A percentile compares a stretch with the other conserved stretches of the same genome.
These are phyloP conservation scores for Cyphellophora attinorum DNA, from an alignment of 2,329 filamentous ascomycete species.

Conservation along the genomic window DNA sequence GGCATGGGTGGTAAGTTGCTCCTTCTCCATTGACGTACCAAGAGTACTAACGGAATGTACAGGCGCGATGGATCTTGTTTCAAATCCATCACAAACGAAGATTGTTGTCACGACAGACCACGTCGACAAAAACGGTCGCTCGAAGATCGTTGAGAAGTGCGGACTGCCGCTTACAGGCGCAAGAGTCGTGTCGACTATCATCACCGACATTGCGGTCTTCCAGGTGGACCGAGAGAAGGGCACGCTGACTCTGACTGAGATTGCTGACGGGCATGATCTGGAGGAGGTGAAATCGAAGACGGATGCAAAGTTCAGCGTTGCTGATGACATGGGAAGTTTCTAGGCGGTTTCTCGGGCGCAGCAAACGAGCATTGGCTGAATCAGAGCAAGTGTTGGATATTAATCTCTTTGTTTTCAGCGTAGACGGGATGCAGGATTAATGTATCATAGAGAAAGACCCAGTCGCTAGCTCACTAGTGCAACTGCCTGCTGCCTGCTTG, in stretches of 20 bases:
- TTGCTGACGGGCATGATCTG: slow-evolving; percentile 58
- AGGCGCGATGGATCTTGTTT: slow-evolving; percentile 62
- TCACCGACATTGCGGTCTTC: slow-evolving; percentile 65
- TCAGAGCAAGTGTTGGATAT: too few species aligned
- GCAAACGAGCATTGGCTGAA: too few species aligned
- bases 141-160: slow-evolving; percentile 58
- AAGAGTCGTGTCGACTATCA: slow-evolving; percentile 60
- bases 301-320: slow-evolving; percentile 56
- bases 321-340: slow-evolving; percentile 39
- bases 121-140: slow-evolving; percentile 56
- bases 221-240: slow-evolving; percentile 64
- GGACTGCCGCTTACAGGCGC: slow-evolving; percentile 57
- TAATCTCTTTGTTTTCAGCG: too few species aligned
- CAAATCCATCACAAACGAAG: slow-evolving; percentile 61
- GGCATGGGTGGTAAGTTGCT: slow-evolving; percentile 58
- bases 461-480: too few species aligned
- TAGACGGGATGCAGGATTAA: too few species aligned
- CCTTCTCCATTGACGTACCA: not conserved
- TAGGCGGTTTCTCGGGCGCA: too few species aligned
- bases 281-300: slow-evolving; percentile 63
- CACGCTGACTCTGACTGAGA: slow-evolving; percentile 57
- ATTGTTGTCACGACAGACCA: slow-evolving; percentile 64
- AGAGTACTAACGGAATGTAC: not conserved
- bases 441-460: too few species aligned
- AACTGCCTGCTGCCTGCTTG: too few species aligned